A percentile compares a stretch with the other conserved stretches of the same genome.
phyloP scores from a whole-genome alignment of 2,329 filamentous ascomycete genomes.

The Macrophomina pseudophaseolina region DNA sequence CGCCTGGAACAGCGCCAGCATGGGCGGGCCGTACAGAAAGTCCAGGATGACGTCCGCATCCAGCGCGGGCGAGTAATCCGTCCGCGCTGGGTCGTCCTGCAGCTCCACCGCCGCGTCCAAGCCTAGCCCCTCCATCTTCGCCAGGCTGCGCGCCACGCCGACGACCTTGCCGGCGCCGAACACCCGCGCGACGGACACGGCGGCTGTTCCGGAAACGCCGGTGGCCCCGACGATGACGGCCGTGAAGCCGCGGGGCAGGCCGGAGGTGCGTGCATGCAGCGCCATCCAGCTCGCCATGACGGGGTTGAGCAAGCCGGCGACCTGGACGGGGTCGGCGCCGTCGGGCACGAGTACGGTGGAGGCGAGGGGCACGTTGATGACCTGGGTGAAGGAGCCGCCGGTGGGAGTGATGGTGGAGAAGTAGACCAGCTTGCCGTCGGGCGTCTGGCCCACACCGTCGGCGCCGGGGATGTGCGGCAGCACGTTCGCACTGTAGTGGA shows the following conservation, averaged over 20 bases:
- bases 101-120: conserved; percentile 57
- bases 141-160: conserved; percentile 57
- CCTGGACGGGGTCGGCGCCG: conserved; percentile 53
- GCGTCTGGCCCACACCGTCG: conserved; percentile 57
- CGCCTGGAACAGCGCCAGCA: conserved; percentile 49
- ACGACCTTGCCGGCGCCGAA: conserved; percentile 58
- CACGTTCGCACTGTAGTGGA: conserved; percentile 58
- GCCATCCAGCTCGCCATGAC: conserved; percentile 65
- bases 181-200: conserved; percentile 54
- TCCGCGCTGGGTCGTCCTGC: conserved; percentile 43
- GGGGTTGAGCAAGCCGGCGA: conserved; percentile 62
- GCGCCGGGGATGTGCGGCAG: conserved; percentile 60
- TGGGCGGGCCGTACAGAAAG: conserved; percentile 57
- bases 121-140: conserved; percentile 48
- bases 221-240: conserved; percentile 61
- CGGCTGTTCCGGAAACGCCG: conserved; percentile 58
- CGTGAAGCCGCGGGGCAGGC: conserved; percentile 51
- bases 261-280: conserved; percentile 50
- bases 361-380: conserved; percentile 54
- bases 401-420: conserved; percentile 49
- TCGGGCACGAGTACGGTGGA: conserved; percentile 47
- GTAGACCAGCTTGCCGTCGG: conserved; percentile 57
- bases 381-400: conserved; percentile 53
- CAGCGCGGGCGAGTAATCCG: conserved; percentile 54
- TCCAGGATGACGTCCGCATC: conserved; percentile 62